phyloP scores from a whole-genome alignment of 352 stramenopile genomes.

The Pythium coloratum region DNA sequence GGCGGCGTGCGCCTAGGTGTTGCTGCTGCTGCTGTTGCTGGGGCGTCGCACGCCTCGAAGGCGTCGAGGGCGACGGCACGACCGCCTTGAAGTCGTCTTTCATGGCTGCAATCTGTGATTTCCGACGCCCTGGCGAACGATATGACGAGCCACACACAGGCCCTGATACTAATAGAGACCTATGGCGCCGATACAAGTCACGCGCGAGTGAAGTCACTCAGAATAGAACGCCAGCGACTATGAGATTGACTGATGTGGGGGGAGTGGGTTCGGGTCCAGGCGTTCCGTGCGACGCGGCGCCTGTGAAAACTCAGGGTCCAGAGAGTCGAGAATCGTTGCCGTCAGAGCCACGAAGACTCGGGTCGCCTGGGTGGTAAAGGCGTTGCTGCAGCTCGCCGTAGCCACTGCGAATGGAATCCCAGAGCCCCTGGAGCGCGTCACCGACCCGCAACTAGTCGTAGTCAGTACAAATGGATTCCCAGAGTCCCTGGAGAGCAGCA shows the following conservation, averaged over 20 bases:
- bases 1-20: constrained; percentile 12
- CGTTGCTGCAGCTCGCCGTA: too few relatives aligned
- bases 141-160: not conserved
- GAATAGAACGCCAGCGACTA: not conserved
- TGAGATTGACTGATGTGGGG: too few relatives aligned
- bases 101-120: constrained; percentile 6
- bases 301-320: not conserved
- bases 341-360: too few relatives aligned
- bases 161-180: not conserved
- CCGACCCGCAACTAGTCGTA: too few relatives aligned
- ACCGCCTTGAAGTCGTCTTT: constrained; percentile 29
- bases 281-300: not conserved
- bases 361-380: too few relatives aligned
- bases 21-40: constrained; percentile 17
- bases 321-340: too few relatives aligned
- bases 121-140: not conserved
- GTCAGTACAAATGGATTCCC: too few relatives aligned
- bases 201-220: not conserved
- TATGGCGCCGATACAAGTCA: not conserved
- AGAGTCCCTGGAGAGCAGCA: not conserved
- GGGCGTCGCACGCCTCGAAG: constrained; percentile 18
- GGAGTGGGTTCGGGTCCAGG: not conserved
- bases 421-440: too few relatives aligned
- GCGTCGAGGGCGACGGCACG: constrained; percentile 20
- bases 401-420: too few relatives aligned